Evolutionary conservation across 129 eudicot species (phyloP).

Genomic region (Kitagawia praeruptora): DNA sequence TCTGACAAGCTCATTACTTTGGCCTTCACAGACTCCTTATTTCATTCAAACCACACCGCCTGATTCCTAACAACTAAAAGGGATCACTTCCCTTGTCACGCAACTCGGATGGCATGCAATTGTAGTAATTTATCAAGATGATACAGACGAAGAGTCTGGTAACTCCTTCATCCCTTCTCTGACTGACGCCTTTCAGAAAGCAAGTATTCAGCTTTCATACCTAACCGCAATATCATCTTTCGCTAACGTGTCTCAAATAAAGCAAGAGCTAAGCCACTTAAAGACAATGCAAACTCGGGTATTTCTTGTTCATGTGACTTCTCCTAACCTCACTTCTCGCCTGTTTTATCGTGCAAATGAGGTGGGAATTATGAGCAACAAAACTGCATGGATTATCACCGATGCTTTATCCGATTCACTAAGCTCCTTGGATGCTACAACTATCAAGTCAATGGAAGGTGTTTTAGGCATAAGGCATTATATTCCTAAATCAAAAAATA

Average conservation of each 20-base stretch:
- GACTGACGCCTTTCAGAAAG: no score
- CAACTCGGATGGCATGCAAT: slow-evolving; percentile 21
- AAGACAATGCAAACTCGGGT: no score
- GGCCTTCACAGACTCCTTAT: not conserved
- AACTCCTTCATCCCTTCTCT: no score
- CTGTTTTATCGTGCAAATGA: no score
- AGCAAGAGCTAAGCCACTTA: no score
- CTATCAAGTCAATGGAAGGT: slow-evolving; percentile 17
- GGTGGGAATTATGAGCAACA: no score
- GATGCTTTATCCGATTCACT: slow-evolving; percentile 7
- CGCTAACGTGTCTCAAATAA: no score
- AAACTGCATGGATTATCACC: not conserved
- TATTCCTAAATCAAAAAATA: slow-evolving; percentile 9
- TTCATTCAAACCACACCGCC: slow-evolving; percentile 4
- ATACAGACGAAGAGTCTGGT: no score
- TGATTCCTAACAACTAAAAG: slow-evolving; percentile 10
- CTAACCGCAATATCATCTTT: no score
- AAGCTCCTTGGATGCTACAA: slow-evolving; percentile 13
- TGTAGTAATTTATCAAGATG: not conserved
- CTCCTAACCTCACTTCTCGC: no score
- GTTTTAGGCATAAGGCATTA: slow-evolving; percentile 24
- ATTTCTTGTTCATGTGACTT: no score
- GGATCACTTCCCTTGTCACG: slow-evolving; percentile 18
- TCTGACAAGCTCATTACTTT: slow-evolving; percentile 9
- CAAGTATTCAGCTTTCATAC: no score